Percentiles rank a stretch among this genome's conserved stretches.
These are phyloP conservation scores for Blastobotrys aristatus DNA, from an alignment of 1,139 yeast species.

Conservation along the genomic window DNA sequence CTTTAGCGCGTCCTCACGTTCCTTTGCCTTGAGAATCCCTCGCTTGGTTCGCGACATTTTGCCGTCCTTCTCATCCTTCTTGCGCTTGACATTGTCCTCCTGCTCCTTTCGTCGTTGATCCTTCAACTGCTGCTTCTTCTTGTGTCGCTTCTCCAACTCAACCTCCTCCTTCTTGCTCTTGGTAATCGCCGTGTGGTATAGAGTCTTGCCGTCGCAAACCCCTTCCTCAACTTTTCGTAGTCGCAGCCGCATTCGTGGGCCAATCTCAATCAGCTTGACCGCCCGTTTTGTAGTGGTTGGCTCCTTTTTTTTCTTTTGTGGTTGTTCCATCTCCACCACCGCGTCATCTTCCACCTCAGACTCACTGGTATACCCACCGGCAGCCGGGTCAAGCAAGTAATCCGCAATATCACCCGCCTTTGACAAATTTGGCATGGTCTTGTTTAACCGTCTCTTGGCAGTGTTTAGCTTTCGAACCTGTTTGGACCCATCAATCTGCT, in stretches of 20 bases:
- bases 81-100: conserved; percentile 69
- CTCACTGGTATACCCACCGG: conserved; percentile 77
- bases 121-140: conserved; percentile 54
- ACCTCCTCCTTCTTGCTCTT: conserved; percentile 59
- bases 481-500: conserved; percentile 75
- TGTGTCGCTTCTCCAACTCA: conserved; percentile 63
- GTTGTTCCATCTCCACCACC: conserved; percentile 70
- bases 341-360: conserved; percentile 88
- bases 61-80: conserved; percentile 66
- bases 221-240: conserved; percentile 91
- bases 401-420: conserved; percentile 74
- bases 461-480: conserved; percentile 72
- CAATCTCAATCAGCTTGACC: conserved; percentile 85
- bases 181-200: conserved; percentile 67
- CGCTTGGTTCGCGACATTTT: conserved; percentile 55
- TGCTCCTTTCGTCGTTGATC: conserved; percentile 73
- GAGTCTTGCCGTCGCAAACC: conserved; percentile 75
- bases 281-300: conserved; percentile 65
- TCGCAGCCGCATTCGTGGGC: conserved; percentile 79
- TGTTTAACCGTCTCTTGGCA: conserved; percentile 44
- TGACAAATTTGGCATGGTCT: conserved; percentile 68
- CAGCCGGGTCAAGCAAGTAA: conserved; percentile 76
- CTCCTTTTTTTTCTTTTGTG: conserved; percentile 27
- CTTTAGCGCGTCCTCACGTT: conserved; percentile 27
- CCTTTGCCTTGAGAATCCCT: conserved; percentile 47